Evolutionary conservation across 192 early-diverging fungal species (phyloP).

Genomic region (Allomyces macrogynus): DNA sequence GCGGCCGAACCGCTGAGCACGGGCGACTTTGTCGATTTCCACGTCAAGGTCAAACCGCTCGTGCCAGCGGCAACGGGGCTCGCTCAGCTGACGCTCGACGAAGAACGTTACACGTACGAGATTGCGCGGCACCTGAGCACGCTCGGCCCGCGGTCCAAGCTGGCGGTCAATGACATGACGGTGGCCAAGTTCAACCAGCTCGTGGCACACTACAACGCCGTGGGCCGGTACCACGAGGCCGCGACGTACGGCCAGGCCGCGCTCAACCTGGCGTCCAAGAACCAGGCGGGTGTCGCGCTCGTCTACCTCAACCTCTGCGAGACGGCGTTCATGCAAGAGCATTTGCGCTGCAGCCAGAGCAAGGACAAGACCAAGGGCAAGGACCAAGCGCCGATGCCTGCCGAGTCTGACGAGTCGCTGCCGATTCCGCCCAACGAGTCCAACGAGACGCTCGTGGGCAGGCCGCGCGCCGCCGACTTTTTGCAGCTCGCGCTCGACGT

Average conservation of each 20-base stretch:
- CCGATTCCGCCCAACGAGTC: background rate
- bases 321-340: no score
- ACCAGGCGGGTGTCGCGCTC: background rate
- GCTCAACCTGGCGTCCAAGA: background rate
- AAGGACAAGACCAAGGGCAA: background rate
- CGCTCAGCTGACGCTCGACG: slow-evolving; percentile 13
- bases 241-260: slow-evolving; percentile 23
- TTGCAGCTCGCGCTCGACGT: background rate
- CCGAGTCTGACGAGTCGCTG: background rate
- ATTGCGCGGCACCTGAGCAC: slow-evolving; percentile 25
- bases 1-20: slow-evolving; percentile 11
- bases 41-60: slow-evolving; percentile 12
- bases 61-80: slow-evolving; percentile 6
- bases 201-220: slow-evolving; percentile 22
- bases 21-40: slow-evolving; percentile 18
- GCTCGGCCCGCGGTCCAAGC: slow-evolving; percentile 21
- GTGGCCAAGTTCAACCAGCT: slow-evolving; percentile 12
- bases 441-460: background rate
- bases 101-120: slow-evolving; percentile 22
- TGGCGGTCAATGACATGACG: slow-evolving; percentile 12
- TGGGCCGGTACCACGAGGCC: slow-evolving; percentile 22
- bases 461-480: background rate
- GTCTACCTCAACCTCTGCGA: no score
- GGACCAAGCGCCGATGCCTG: background rate
- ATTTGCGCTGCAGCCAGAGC: background rate